Evolutionary conservation across 345 rosid genomes (phyloP).

Genomic region (Boechera stricta): DNA sequence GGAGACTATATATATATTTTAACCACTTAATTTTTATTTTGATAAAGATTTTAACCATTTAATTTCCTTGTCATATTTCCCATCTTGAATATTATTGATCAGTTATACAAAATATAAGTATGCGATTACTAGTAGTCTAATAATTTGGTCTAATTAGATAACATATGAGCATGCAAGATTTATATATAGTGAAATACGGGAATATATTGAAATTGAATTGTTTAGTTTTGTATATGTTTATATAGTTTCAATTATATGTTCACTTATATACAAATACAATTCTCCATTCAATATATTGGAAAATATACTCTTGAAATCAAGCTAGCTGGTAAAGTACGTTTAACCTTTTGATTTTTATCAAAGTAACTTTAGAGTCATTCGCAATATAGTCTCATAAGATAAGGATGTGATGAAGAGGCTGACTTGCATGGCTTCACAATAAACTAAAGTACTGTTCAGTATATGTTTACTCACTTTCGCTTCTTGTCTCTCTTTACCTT

Average conservation of each 20-base stretch:
- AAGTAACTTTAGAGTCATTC: slow-evolving; percentile 22
- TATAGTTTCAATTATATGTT: not conserved
- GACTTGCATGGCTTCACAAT: slow-evolving; percentile 11
- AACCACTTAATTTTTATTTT: too few species aligned
- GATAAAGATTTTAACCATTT: too few species aligned
- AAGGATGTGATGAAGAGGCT: slow-evolving; percentile 8
- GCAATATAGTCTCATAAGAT: slow-evolving; percentile 16
- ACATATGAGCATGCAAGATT: not conserved
- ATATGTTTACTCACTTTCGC: not conserved
- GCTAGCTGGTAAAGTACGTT: not conserved
- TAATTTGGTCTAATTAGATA: not conserved
- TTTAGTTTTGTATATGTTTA: not conserved
- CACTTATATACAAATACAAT: not conserved
- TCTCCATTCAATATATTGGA: not conserved
- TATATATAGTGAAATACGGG: not conserved
- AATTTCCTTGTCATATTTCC: not conserved
- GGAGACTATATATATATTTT: too few species aligned
- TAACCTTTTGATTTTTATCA: not conserved
- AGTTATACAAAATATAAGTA: not conserved
- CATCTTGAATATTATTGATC: not conserved
- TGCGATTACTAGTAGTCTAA: not conserved
- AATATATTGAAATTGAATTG: not conserved
- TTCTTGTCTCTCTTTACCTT: not conserved
- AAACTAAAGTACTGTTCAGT: not conserved
- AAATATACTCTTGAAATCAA: not conserved